These are phyloP conservation scores for Eugenia klotzschiana DNA, from an alignment of 441 rosid species.

Conservation along the genomic window DNA sequence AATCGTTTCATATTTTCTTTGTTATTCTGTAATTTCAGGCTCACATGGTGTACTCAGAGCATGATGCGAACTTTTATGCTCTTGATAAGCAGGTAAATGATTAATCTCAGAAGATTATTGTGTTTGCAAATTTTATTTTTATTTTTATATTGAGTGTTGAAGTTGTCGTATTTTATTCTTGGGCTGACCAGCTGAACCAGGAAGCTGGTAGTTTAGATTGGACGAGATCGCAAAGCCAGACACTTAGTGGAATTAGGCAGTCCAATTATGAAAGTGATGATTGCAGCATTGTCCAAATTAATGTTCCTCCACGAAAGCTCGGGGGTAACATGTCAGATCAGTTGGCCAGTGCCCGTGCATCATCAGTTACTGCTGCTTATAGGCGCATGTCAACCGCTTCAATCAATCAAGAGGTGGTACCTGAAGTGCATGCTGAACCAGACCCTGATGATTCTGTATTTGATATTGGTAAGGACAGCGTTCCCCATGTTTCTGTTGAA, in stretches of 20 bases:
- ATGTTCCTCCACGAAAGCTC: slow-evolving; percentile 32
- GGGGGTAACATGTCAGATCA: slow-evolving; percentile 52
- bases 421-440: slow-evolving; percentile 43
- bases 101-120: neutral
- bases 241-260: slow-evolving; percentile 28
- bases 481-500: neutral
- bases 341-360: slow-evolving; percentile 49
- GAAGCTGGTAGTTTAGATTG: slow-evolving; percentile 83
- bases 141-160: neutral
- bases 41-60: slow-evolving; percentile 88
- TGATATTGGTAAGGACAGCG: slow-evolving; percentile 3
- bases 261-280: slow-evolving; percentile 29
- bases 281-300: slow-evolving; percentile 13
- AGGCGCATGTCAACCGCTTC: slow-evolving; percentile 32
- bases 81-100: slow-evolving; percentile 69
- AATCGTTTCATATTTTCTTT: neutral
- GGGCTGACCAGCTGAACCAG: slow-evolving; percentile 50
- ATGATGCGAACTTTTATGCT: slow-evolving; percentile 73
- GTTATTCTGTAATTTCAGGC: slow-evolving; percentile 41
- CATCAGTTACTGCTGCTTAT: slow-evolving; percentile 86
- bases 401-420: slow-evolving; percentile 7
- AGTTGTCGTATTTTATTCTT: neutral
- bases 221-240: slow-evolving; percentile 73
- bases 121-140: neutral
- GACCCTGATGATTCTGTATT: slow-evolving; percentile 45